Percentiles rank a stretch among this genome's conserved stretches.
These are phyloP conservation scores for Scedosporium aurantiacum DNA, from an alignment of 2,329 filamentous ascomycete species.

Conservation along the genomic window DNA sequence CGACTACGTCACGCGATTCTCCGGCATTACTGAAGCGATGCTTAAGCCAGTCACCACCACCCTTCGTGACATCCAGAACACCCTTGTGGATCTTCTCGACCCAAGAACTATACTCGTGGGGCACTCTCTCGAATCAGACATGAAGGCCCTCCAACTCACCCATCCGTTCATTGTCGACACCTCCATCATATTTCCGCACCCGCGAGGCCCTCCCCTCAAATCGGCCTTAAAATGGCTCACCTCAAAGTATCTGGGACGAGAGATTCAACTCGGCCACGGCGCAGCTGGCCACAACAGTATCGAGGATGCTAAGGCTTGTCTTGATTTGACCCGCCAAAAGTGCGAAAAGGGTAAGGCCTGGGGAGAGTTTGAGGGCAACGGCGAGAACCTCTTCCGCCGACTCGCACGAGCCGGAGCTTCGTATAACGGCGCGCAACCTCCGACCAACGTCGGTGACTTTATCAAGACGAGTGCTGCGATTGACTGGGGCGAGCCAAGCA, in stretches of 20 bases:
- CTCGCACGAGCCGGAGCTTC: conserved; percentile 53
- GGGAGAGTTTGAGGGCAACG: conserved; percentile 67
- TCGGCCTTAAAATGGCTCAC: conserved; percentile 82
- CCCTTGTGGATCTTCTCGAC: conserved; percentile 60
- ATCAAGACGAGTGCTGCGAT: conserved; percentile 64
- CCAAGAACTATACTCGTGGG: conserved; percentile 65
- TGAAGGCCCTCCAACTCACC: conserved; percentile 72
- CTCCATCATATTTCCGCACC: conserved; percentile 78
- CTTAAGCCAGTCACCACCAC: conserved; percentile 75
- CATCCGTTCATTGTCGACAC: conserved; percentile 95
- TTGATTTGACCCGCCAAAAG: conserved; percentile 90
- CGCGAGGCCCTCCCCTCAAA: conserved; percentile 79
- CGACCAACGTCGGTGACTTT: conserved; percentile 44
- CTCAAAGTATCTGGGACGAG: conserved; percentile 72
- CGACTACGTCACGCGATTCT: conserved; percentile 86
- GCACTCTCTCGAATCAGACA: conserved; percentile 72
- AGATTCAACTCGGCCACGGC: conserved; percentile 71
- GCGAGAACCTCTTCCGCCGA: conserved; percentile 83
- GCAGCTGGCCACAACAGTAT: conserved; percentile 74
- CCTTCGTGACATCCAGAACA: conserved; percentile 68
- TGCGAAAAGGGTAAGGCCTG: conserved; percentile 84
- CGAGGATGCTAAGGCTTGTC: conserved; percentile 82
- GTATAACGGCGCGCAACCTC: conserved; percentile 47
- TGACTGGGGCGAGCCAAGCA: conserved; percentile 75
- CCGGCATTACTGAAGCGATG: conserved; percentile 83